Percentiles rank a stretch among this genome's conserved stretches.
Evolutionary conservation across 805 yeast species (phyloP).

Genomic region (Pichia heedii): DNA sequence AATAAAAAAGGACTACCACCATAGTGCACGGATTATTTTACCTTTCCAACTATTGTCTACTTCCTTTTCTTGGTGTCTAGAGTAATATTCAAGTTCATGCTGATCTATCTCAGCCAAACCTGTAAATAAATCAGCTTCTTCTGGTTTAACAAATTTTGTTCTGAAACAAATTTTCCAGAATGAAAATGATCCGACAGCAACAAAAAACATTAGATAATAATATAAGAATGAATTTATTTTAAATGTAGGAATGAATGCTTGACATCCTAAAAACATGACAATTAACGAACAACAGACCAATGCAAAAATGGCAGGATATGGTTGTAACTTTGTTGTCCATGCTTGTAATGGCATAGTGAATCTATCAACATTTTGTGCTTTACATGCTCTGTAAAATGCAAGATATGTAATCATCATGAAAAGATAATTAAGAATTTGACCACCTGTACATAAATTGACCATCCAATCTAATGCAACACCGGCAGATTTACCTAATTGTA

Average conservation of each 20-base stretch:
- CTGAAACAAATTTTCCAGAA: constrained; percentile 31
- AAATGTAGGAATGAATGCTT: constrained; percentile 33
- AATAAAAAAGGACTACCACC: constrained; percentile 3
- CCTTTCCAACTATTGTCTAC: constrained; percentile 1
- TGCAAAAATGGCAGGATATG: constrained; percentile 23
- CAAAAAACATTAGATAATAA: constrained; percentile 35
- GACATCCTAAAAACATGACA: constrained; percentile 32
- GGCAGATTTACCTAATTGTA: constrained; percentile 30
- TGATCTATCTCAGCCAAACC: constrained; percentile 42
- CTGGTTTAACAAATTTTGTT: constrained; percentile 33
- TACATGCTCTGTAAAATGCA: constrained; percentile 54
- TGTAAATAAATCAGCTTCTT: constrained; percentile 36
- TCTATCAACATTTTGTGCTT: constrained; percentile 45
- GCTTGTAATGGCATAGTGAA: constrained; percentile 36
- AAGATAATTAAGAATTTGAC: constrained; percentile 22
- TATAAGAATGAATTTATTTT: constrained; percentile 33
- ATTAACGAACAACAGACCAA: constrained; percentile 27
- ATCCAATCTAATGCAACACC: constrained; percentile 25
- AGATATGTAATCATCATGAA: constrained; percentile 42
- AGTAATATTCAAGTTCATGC: constrained; percentile 32
- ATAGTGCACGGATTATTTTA: not conserved
- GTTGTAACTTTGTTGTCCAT: constrained; percentile 36
- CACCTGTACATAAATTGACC: constrained; percentile 24
- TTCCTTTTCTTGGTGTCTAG: constrained; percentile 3
- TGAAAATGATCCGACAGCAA: constrained; percentile 29